Base-by-base conservation (phyloP, 208 protist species). In the Crithidia acanthocephali region DNA sequence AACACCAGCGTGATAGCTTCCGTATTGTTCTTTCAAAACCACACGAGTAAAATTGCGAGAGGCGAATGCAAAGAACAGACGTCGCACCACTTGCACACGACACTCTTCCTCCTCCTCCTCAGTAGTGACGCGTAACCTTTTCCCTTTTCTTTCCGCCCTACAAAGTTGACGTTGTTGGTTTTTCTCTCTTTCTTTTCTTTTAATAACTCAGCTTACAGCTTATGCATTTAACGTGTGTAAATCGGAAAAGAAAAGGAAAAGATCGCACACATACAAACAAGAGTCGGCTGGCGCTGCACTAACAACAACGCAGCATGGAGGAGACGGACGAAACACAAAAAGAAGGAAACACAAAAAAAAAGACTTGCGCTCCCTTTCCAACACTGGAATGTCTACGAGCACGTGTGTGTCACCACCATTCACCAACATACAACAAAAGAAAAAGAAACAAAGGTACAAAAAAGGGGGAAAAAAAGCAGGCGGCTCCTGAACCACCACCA, bases 181-280 rank as follows among this genome's bases (percentile, higher is more conserved):
- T n/a, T n/a, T n/a, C n/a, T n/a, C n/a, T n/a, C n/a, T n/a, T n/a
- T n/a, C n/a, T n/a, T 37, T 6, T 53, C 16, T 66, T 56, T 66
- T 30, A 56, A 10, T 22, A 18, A 10, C 28, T 66, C 60, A 42
- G 48, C 28, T 61, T 61, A 70, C 42, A 61, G 53, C 37, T 70
- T 70, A 52, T 59, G 50, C 52, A 4, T 37, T 71, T 62, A 64
- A 63, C 44, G 35, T 6, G 40, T 6, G 20, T 28, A 53, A 11
- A 50, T 35, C 28, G 37, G 28, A 37, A 58, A 68, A 66, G 58
- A 58, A 27, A 73, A 60, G 66, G 10, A 37, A 2, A 30, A 44
- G 44, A 55, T 0, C 11, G 27, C 10, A 18, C 30, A 40, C 5
- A 64, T 52, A 27, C 69, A 60, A 70, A 23, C n/a, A 9, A 30